Percentiles rank a stretch among this genome's conserved stretches.
Conservation (phyloP, 352 stramenopile species). For the Globisporangium nodosum region DNA sequence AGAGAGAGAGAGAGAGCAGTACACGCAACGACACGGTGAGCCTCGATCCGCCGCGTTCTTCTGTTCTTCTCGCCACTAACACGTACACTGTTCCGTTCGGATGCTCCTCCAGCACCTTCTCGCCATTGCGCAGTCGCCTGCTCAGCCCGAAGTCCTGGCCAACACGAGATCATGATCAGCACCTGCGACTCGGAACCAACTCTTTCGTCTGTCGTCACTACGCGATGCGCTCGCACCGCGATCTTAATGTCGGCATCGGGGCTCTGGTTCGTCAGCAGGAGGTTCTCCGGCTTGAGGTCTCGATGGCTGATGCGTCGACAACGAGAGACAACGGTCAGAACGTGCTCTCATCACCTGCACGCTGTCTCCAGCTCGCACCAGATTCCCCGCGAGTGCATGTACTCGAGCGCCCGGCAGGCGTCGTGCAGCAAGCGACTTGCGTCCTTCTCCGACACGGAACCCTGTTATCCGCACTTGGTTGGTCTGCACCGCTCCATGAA, state of each 20-base stretch:
- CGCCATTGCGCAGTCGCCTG: slow-evolving; percentile 26
- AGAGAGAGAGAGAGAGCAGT: too few relatives aligned
- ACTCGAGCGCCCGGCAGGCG: slow-evolving; percentile 54
- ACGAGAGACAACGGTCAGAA: neutral
- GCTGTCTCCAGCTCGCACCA: slow-evolving; percentile 26
- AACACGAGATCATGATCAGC: neutral
- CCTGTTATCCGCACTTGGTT: slow-evolving; percentile 16
- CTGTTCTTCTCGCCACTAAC: neutral
- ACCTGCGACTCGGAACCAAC: neutral
- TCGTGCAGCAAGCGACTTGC: slow-evolving; percentile 58
- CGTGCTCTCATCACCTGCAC: too few relatives aligned
- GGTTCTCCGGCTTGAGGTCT: slow-evolving; percentile 74
- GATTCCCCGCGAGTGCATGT: slow-evolving; percentile 59
- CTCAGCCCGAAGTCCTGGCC: slow-evolving; percentile 69
- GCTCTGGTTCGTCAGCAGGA: slow-evolving; percentile 56
- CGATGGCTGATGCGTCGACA: slow-evolving; percentile 34
- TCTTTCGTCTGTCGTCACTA: too few relatives aligned
- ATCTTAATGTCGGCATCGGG: slow-evolving; percentile 61
- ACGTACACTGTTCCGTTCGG: slow-evolving; percentile 67
- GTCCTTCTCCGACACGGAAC: slow-evolving; percentile 70
- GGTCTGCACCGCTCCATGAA: neutral
- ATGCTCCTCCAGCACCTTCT: slow-evolving; percentile 46
- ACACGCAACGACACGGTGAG: too few relatives aligned
- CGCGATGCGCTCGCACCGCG: slow-evolving; percentile 25
- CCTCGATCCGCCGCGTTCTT: too few relatives aligned